Evolutionary conservation across 2,329 filamentous ascomycete genomes (phyloP), one percentile per base, ranked within the genome.

Genomic region (Cladophialophora immunda): DNA sequence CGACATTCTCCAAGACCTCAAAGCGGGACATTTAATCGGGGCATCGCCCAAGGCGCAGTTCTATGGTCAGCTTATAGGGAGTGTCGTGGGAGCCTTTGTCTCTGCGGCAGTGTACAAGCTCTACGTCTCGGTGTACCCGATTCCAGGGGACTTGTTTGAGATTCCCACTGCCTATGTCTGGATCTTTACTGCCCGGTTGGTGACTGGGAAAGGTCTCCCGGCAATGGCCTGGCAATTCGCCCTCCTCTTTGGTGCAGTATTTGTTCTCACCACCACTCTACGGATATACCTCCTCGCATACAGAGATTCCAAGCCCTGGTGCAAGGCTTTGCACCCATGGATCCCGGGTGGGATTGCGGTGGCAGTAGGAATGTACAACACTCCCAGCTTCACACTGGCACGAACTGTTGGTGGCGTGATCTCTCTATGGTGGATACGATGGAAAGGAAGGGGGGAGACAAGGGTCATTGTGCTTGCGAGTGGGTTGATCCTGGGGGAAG

Each of bases 301-400:
- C 38, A 62, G 67, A n/a, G 69, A 70, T 22, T 64, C 68, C 15
- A 69, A 66, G 19, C 61, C 58, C 13, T 73, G 71, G 71, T 68
- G 64, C 50, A 62, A 60, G 4, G 64, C 57, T 13, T 58, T 74
- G 29, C 71, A 73, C 52, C 68, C 88, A 1, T 92, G 88, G 76
- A 84, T 99, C 13, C 95, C 95, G 0, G 94, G 95, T 6, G 95
- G 95, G 0, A 97, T 99, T 74, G 94, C 95, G 2, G 94, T 99
- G 22, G 95, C 95, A 45, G 93, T 97, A 74, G 94, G 95, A 57
- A 99, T 99, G 89, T 99, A 98, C 80, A 99, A 98, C 74, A 93
- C 94, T 0, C 95, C 95, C 0, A 97, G 93, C 0, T 99, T 99
- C 76, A 99, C 95, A 0, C 82, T 99, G 41, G 94, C 95, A 0